These are phyloP conservation scores for Umbelopsis ramanniana DNA, from an alignment of 192 early-diverging fungal species.

Conservation along the genomic window DNA sequence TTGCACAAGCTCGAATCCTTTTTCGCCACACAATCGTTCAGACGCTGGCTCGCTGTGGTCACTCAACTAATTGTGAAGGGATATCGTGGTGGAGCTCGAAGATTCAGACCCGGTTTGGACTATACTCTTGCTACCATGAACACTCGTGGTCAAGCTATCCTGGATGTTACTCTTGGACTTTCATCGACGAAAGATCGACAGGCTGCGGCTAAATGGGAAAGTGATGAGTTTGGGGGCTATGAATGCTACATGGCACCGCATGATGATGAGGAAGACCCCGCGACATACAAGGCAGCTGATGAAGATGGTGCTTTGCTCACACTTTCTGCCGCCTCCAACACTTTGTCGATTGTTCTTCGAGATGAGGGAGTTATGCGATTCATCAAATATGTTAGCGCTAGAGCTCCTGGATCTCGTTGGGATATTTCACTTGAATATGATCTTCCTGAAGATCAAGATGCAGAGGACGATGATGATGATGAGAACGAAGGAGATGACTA, in stretches of 20 bases:
- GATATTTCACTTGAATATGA: conserved; percentile 76
- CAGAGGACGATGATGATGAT: conserved; percentile 33
- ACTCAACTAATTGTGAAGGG: conserved; percentile 52
- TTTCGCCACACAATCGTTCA: conserved; percentile 61
- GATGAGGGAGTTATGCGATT: conserved; percentile 81
- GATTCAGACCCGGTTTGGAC: conserved; percentile 82
- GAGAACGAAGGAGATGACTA: background rate
- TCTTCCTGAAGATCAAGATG: conserved; percentile 44
- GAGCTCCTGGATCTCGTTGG: conserved; percentile 75
- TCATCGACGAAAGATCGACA: conserved; percentile 38
- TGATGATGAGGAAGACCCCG: conserved; percentile 69
- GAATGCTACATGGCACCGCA: conserved; percentile 76
- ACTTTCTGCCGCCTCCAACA: conserved; percentile 67
- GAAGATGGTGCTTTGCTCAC: conserved; percentile 76
- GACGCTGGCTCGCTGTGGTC: conserved; percentile 60
- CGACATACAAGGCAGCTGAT: conserved; percentile 64
- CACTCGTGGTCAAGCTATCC: conserved; percentile 46
- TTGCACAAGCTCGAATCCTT: conserved; percentile 44
- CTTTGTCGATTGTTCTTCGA: conserved; percentile 67
- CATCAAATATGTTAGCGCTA: conserved; percentile 82
- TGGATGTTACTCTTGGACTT: conserved; percentile 72
- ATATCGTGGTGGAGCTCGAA: conserved; percentile 60
- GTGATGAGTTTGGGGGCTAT: conserved; percentile 74
- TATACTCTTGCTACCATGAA: conserved; percentile 76
- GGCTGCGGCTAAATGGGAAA: conserved; percentile 52